These are phyloP conservation scores for Carex pumila DNA, from an alignment of 176 grass and related monocot genomes.

Conservation along the genomic window DNA sequence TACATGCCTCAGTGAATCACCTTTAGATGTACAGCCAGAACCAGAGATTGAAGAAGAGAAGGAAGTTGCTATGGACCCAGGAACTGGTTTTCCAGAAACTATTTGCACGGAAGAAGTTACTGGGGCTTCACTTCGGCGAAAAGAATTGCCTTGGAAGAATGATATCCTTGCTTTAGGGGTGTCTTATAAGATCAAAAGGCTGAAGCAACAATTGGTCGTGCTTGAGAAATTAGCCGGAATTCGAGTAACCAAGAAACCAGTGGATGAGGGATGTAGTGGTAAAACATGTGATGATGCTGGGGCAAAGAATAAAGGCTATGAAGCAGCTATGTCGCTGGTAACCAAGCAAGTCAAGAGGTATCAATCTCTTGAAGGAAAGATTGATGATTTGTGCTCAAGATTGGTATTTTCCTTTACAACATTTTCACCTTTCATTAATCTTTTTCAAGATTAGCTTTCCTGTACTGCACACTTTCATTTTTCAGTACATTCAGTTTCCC, in stretches of 20 bases:
- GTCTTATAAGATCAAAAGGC: slow-evolving; percentile 94
- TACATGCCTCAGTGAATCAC: not conserved
- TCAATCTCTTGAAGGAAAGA: slow-evolving; percentile 81
- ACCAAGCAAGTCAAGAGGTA: slow-evolving; percentile 73
- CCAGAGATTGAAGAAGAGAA: slow-evolving; percentile 59
- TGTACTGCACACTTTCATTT: no score
- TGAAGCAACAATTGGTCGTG: slow-evolving; percentile 61
- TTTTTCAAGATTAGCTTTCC: no score
- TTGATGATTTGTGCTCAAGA: slow-evolving; percentile 54
- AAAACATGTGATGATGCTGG: slow-evolving; percentile 8
- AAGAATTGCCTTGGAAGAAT: slow-evolving; percentile 39
- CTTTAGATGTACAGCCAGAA: not conserved
- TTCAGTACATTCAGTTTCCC: no score
- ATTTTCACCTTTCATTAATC: not conserved
- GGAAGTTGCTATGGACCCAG: slow-evolving; percentile 38
- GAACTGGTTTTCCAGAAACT: not conserved
- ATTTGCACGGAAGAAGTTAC: slow-evolving; percentile 21
- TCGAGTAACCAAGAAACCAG: slow-evolving; percentile 5
- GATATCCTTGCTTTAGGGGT: slow-evolving; percentile 74
- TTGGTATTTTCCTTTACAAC: slow-evolving; percentile 30
- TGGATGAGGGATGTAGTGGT: slow-evolving; percentile 9
- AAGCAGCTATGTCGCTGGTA: slow-evolving; percentile 40
- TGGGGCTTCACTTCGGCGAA: slow-evolving; percentile 23
- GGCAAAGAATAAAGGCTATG: slow-evolving; percentile 39
- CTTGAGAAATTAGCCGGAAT: slow-evolving; percentile 42